A percentile compares a stretch with the other conserved stretches of the same genome.
Conservation (phyloP, 129 eudicot species). For the Escallonia rubra region DNA sequence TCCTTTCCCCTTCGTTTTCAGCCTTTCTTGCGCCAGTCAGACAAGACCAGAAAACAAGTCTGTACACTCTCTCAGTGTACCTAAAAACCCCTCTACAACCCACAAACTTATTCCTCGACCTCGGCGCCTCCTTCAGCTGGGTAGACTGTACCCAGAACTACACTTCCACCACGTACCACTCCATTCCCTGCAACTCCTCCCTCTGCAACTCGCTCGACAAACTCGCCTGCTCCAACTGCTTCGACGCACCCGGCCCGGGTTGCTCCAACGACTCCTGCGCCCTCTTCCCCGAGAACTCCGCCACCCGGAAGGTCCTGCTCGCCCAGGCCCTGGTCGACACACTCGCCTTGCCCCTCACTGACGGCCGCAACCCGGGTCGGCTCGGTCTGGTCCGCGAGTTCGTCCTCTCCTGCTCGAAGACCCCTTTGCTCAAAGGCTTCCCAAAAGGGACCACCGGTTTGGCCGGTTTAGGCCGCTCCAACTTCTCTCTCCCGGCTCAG, state of each 20-base stretch:
- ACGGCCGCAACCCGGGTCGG: constrained; percentile 52
- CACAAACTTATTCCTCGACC: constrained; percentile 39
- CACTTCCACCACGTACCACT: constrained; percentile 34
- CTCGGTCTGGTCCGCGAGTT: constrained; percentile 23
- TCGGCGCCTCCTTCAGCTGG: constrained; percentile 40
- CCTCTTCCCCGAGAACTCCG: constrained; percentile 18
- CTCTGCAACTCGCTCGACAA: constrained; percentile 20
- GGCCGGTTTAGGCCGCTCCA: constrained; percentile 45
- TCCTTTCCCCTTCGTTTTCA: constrained; percentile 22
- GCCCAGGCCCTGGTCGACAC: constrained; percentile 24
- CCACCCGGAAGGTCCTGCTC: not conserved
- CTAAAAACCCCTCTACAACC: constrained; percentile 36
- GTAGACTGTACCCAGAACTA: constrained; percentile 33
- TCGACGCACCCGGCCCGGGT: constrained; percentile 1
- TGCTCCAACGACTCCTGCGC: constrained; percentile 29
- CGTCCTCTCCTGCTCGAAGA: constrained; percentile 37
- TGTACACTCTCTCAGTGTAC: constrained; percentile 29
- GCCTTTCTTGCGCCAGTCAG: constrained; percentile 38
- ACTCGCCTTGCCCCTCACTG: constrained; percentile 32
- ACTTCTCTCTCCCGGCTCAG: constrained; percentile 39
- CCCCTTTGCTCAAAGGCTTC: constrained; percentile 23
- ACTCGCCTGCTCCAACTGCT: constrained; percentile 9
- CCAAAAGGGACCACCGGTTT: constrained; percentile 38
- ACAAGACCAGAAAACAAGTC: constrained; percentile 18
- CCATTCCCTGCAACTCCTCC: constrained; percentile 42